Percentiles rank a stretch among this genome's conserved stretches.
These are phyloP conservation scores for Cystobasidiaceae sp. DNA, from an alignment of 1,284 basidiomycete species.

Conservation along the genomic window DNA sequence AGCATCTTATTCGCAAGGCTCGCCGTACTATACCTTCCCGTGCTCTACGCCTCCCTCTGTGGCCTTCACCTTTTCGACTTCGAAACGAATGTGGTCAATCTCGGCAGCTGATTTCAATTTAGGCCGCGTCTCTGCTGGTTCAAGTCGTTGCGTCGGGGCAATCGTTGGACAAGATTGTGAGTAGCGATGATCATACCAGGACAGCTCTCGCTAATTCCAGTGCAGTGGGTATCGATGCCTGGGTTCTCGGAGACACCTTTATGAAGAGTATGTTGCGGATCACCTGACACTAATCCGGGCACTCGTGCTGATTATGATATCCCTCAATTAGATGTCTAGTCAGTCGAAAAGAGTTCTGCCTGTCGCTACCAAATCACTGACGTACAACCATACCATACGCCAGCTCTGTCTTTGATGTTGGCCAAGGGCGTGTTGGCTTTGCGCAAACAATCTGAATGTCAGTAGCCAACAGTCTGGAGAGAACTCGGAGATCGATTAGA, in stretches of 20 bases:
- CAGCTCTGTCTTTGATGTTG: constrained; percentile 23
- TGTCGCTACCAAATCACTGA: neutral
- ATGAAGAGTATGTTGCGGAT: constrained; percentile 22
- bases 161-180: constrained; percentile 31
- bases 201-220: neutral
- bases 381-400: no score
- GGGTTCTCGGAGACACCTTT: constrained; percentile 23
- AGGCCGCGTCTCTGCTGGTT: constrained; percentile 26
- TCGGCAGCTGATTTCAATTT: constrained; percentile 33
- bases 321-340: constrained; percentile 17
- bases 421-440: constrained; percentile 6
- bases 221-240: constrained; percentile 17
- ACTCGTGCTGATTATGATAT: neutral
- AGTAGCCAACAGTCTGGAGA: neutral
- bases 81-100: constrained; percentile 29
- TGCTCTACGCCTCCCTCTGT: constrained; percentile 5
- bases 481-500: no score
- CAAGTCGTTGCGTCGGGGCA: constrained; percentile 33
- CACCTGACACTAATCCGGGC: neutral
- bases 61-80: constrained; percentile 31
- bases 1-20: neutral
- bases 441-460: neutral
- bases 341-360: neutral
- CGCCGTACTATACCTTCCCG: constrained; percentile 34
- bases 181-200: neutral